A percentile compares a stretch with the other conserved stretches of the same genome.
Evolutionary conservation across 495 filamentous ascomycete species (phyloP).

Genomic region (Trichoderma erinaceum): DNA sequence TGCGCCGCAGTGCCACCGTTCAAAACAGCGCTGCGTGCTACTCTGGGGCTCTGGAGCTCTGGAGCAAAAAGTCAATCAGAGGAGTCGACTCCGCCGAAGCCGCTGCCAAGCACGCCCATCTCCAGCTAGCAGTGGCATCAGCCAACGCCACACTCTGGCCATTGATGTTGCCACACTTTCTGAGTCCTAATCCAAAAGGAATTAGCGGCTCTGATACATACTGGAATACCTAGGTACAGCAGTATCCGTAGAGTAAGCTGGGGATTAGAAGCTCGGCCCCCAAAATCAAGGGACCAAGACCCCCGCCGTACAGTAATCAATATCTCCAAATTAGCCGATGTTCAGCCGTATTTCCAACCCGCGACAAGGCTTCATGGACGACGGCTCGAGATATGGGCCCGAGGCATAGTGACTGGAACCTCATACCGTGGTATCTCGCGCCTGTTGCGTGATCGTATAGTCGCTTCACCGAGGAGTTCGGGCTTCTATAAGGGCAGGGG

Average conservation of each 20-base stretch:
- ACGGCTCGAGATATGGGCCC: neutral
- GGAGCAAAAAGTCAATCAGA: neutral
- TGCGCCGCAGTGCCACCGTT: neutral
- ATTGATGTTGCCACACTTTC: no score
- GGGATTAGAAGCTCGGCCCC: neutral
- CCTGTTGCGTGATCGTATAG: neutral
- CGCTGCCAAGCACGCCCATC: neutral
- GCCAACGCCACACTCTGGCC: no score
- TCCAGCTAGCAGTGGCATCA: no score
- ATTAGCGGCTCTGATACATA: no score
- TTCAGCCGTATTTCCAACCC: slow-evolving; percentile 6
- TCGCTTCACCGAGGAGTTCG: neutral
- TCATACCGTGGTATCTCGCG: neutral
- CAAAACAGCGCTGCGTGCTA: neutral
- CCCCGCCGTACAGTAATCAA: neutral
- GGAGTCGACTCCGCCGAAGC: slow-evolving; percentile 2
- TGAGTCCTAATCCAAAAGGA: no score
- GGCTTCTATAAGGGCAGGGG: neutral
- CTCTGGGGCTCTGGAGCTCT: slow-evolving; percentile 2
- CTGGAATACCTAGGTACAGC: no score
- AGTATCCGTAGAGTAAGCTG: no score
- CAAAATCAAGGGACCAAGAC: no score
- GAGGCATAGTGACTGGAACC: neutral
- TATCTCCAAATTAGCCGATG: neutral
- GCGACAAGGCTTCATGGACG: neutral